Conservation (phyloP, 306 rosid genomes). For the Trichosanthes cucumerina region DNA sequence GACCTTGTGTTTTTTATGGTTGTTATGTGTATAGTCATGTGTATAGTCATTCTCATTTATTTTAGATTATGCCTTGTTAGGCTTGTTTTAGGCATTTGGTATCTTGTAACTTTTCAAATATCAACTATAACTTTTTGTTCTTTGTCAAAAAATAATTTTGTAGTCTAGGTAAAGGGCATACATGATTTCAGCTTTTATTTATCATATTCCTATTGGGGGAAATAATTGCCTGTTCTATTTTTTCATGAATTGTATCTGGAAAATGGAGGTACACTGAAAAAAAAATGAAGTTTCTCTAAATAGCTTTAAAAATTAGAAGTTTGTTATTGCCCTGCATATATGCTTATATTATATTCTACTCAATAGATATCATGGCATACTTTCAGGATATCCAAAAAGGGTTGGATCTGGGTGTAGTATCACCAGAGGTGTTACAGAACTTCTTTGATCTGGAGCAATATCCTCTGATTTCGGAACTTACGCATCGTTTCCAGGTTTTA, state of each 20-base stretch:
- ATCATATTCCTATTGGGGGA: neutral
- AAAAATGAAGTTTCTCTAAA: neutral
- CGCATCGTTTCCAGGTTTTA: slow-evolving; percentile 84
- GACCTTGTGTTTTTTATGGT: neutral
- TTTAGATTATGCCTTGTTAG: neutral
- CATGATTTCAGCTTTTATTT: neutral
- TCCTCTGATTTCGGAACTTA: slow-evolving; percentile 80
- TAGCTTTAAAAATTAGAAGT: neutral
- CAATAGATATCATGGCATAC: slow-evolving; percentile 13
- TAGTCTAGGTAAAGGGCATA: neutral
- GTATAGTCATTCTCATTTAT: neutral
- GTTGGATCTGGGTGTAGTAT: slow-evolving; percentile 88
- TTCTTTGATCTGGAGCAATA: slow-evolving; percentile 86
- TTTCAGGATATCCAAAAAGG: slow-evolving; percentile 93
- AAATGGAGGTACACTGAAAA: neutral
- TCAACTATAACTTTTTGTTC: neutral
- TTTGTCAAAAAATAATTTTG: neutral
- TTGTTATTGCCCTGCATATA: neutral
- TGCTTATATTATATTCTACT: slow-evolving; percentile 9
- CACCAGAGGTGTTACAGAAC: slow-evolving; percentile 88
- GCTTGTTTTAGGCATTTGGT: neutral
- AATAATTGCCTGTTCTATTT: neutral
- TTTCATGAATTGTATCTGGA: neutral
- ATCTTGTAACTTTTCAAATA: neutral
- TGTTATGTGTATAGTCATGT: neutral